Base-by-base conservation (phyloP, 768 basidiomycete genomes). In the Suillus placidus region DNA sequence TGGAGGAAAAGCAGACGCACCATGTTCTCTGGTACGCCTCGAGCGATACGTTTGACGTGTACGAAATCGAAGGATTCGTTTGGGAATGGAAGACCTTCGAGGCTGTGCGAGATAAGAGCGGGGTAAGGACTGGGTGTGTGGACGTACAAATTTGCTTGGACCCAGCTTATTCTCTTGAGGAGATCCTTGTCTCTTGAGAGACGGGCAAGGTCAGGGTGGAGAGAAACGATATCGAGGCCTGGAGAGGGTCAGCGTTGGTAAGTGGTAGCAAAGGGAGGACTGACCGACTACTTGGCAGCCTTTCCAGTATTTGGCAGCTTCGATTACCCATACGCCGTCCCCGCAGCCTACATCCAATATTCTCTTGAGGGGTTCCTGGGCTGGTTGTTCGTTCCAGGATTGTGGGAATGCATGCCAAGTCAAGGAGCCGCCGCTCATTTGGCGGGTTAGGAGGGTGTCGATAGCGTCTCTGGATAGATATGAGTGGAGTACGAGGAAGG, bases 31-130 rank as follows among this genome's bases (percentile, higher is more conserved):
- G 91, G 91, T 49, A 93, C 88, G 45, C 90, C 51, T 51, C 51
- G 51, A 9, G 51, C 51, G 14, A 51, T 51, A 51, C 90, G 83
- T 70, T 89, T 89, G 68, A 90, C 80, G 71, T 90, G 89, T 88
- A 92, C 88, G 73, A 85, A 91, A 73, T 93, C 91, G 71, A 93
- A 93, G 71, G 91, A 87, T 38, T 87, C 88, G 67, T 87, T 81
- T 9, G 82, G 82, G 72, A 93, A 93, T 0, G 91, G 90, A 61
- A 93, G 82, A 0, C 80, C 80, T 63, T 91, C 88, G 32, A 93
- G 79, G 73, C 90, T 91, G 67, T 40, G 30, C 49, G 23, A 20
- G 49, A 51, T 51, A 13, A 26, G 20, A 51, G 34, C 4, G 9
- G 14, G 14, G 63, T 34, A 37, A 34, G 34, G 63, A 57, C 34